Conservation (phyloP, 345 rosid genomes). For the Clarkia xantiana region DNA sequence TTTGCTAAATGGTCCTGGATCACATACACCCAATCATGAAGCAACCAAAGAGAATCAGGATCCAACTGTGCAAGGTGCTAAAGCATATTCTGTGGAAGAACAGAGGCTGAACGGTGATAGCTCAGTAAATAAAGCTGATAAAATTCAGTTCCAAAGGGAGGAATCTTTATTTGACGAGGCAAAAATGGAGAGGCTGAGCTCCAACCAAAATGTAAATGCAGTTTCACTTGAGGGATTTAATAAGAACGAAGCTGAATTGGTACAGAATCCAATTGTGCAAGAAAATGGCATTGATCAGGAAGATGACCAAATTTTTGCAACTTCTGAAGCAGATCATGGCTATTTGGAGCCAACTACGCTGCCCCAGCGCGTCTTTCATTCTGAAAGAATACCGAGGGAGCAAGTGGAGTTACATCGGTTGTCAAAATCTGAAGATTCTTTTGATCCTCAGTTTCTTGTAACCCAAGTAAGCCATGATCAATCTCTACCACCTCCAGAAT, state of each 20-base stretch:
- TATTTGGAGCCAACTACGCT: conserved; percentile 36
- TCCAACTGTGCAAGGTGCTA: conserved; percentile 17
- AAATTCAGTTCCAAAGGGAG: conserved; percentile 20
- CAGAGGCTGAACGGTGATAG: conserved; percentile 24
- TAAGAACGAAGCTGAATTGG: conserved; percentile 34
- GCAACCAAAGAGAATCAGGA: conserved; percentile 19
- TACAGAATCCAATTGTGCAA: conserved; percentile 19
- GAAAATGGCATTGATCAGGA: conserved; percentile 36
- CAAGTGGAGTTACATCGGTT: conserved; percentile 59
- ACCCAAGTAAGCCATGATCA: conserved; percentile 39
- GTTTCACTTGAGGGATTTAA: conserved; percentile 18
- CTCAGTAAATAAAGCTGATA: conserved; percentile 21
- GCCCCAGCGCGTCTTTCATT: conserved; percentile 59
- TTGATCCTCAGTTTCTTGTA: conserved; percentile 64
- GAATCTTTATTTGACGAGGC: conserved; percentile 24
- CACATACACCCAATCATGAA: conserved; percentile 18
- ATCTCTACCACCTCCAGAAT: conserved; percentile 40
- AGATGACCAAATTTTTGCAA: conserved; percentile 26
- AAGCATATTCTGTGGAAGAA: conserved; percentile 18
- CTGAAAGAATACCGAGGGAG: conserved; percentile 65
- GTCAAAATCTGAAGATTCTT: conserved; percentile 83
- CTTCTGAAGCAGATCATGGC: conserved; percentile 35
- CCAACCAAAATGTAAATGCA: conserved; percentile 25
- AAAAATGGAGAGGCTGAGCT: conserved; percentile 35
- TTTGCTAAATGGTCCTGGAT: conserved; percentile 22